phyloP scores from a whole-genome alignment of 2,329 filamentous ascomycete species.

The Talaromyces sp. region DNA sequence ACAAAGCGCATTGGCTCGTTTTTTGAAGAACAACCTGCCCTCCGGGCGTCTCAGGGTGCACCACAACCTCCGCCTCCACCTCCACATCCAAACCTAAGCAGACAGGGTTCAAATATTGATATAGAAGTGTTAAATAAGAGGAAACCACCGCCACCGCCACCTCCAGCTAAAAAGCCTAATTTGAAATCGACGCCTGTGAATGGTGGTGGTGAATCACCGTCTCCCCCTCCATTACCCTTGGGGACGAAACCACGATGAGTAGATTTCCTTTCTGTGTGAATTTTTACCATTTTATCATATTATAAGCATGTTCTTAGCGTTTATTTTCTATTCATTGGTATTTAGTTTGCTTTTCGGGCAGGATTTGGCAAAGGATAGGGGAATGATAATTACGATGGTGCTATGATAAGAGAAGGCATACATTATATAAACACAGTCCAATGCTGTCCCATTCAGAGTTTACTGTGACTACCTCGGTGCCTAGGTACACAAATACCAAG shows the following conservation, averaged over 20 bases:
- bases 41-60: slow-evolving; percentile 18
- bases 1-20: slow-evolving; percentile 46
- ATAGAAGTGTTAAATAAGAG: slow-evolving; percentile 30
- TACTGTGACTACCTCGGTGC: background rate
- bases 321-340: background rate
- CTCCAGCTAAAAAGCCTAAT: slow-evolving; percentile 52
- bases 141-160: slow-evolving; percentile 55
- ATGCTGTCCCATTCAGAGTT: background rate
- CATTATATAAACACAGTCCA: background rate
- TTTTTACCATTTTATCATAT: background rate
- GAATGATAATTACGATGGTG: background rate
- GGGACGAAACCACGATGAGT: slow-evolving; percentile 51
- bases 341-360: background rate
- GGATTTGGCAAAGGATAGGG: background rate
- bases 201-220: slow-evolving; percentile 18
- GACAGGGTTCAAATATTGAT: slow-evolving; percentile 26
- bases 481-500: background rate
- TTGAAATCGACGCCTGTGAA: slow-evolving; percentile 35
- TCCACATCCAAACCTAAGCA: slow-evolving; percentile 21
- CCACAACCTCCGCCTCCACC: slow-evolving; percentile 20
- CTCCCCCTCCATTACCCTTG: slow-evolving; percentile 54
- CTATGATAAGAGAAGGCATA: background rate
- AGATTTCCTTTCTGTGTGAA: background rate
- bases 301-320: background rate
- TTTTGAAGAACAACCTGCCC: slow-evolving; percentile 35